Percentiles rank a stretch among this genome's conserved stretches.
phyloP scores from a whole-genome alignment of 1,139 yeast species.

The Yamadazyma epiphylla region DNA sequence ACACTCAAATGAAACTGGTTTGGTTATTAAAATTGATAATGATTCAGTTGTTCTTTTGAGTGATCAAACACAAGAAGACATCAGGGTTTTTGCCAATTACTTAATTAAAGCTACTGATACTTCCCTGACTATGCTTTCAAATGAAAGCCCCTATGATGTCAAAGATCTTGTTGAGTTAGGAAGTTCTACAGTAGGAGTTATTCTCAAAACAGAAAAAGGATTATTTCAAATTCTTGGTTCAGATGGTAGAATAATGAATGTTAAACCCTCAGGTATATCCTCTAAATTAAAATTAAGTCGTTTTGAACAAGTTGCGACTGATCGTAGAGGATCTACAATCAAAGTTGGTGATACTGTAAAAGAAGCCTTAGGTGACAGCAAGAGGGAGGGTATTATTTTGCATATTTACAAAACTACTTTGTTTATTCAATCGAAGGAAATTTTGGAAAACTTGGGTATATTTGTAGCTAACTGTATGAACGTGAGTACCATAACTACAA shows the following conservation, averaged over 20 bases:
- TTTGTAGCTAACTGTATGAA: slow-evolving; percentile 75
- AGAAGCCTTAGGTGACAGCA: slow-evolving; percentile 62
- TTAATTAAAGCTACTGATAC: slow-evolving; percentile 78
- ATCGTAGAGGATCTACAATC: slow-evolving; percentile 77
- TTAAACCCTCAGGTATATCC: slow-evolving; percentile 77
- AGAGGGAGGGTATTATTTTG: slow-evolving; percentile 79
- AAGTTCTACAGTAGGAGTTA: slow-evolving; percentile 84
- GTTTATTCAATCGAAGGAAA: slow-evolving; percentile 75
- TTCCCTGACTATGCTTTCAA: slow-evolving; percentile 32
- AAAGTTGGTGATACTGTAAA: slow-evolving; percentile 89
- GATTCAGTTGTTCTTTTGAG: slow-evolving; percentile 88
- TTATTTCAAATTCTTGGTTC: slow-evolving; percentile 77
- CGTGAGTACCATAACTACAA: slow-evolving; percentile 80
- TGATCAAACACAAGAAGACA: slow-evolving; percentile 83
- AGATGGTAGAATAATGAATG: slow-evolving; percentile 71
- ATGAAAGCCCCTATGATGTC: slow-evolving; percentile 71
- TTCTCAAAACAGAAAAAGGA: slow-evolving; percentile 85
- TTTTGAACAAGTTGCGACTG: slow-evolving; percentile 82
- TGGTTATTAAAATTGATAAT: slow-evolving; percentile 77
- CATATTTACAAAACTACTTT: slow-evolving; percentile 80
- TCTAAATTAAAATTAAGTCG: slow-evolving; percentile 62
- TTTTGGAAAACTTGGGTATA: slow-evolving; percentile 85
- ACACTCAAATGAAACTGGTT: slow-evolving; percentile 90
- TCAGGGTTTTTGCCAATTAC: slow-evolving; percentile 89
- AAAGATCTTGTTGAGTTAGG: slow-evolving; percentile 89